Base-by-base conservation (phyloP, 331 rosid species). In the Malus hybrid region DNA sequence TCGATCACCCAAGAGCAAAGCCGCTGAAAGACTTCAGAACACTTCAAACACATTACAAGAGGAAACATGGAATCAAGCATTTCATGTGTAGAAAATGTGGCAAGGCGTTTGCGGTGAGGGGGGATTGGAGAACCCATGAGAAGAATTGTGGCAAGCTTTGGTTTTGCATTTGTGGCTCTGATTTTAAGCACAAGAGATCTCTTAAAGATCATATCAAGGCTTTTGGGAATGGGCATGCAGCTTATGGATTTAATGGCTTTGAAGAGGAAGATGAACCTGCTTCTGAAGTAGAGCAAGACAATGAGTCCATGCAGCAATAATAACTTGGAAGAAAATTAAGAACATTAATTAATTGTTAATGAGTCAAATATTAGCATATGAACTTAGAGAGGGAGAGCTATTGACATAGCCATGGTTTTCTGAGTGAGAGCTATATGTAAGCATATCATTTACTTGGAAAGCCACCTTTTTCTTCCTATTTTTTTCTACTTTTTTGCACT, bases 101-200 rank as follows among this genome's bases (percentile, higher is more conserved):
- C 20, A 93, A 93, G 84, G 96, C 97, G 1, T 93, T 93, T 60
- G 97, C 97, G 1, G 97, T 93, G 60, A 88, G 90, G 6, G 97
- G 97, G 1, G 97, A 93, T 50, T 93, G 97, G 97, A 83, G 97
- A 60, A 93, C 97, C 2, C 97, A 93, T 74, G 97, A 93, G 73
- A 93, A 93, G 87, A 93, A 93, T 50, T 93, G 97, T 76, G 97
- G 97, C 31, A 93, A 90, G 84, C 90, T 93, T 36, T 93, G 97
- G 97, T 93, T 85, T 60, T 93, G 97, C 77, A 87, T 90, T 24
- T 93, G 97, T 72, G 97, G 97, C 46, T 90, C 97, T 48, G 96
- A 93, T 77, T 93, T 93, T 80, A 93, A 93, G 88, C 97, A 93
- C 82, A 93, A 93, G 83, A 85, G 97, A 42, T 93, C 97, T 1